These are phyloP conservation scores for Aureobasidium namibiae DNA, from an alignment of 2,329 filamentous ascomycete species.

Conservation along the genomic window DNA sequence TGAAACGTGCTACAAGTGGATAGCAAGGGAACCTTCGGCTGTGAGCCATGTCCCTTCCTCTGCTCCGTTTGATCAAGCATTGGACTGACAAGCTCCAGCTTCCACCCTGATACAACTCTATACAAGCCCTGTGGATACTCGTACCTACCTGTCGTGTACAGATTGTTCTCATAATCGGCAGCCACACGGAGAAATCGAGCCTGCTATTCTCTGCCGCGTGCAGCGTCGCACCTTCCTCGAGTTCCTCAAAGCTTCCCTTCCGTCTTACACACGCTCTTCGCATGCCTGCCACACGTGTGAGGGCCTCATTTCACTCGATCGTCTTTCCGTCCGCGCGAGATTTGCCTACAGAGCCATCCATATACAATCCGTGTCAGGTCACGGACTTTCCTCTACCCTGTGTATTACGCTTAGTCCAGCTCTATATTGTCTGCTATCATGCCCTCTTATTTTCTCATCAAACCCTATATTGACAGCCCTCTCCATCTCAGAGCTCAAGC, in stretches of 20 bases:
- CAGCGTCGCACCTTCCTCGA: not conserved
- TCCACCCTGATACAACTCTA: not conserved
- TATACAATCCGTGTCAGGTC: not conserved
- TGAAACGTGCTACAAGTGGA: conserved; percentile 1
- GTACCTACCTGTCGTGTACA: not conserved
- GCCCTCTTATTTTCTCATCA: not conserved
- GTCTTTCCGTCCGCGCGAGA: not conserved
- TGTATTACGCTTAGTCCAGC: not conserved
- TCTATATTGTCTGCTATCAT: not conserved
- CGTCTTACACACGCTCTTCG: not conserved
- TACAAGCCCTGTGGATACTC: not conserved
- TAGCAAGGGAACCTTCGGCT: not conserved
- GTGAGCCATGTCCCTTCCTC: not conserved
- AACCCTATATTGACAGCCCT: conserved; percentile 1
- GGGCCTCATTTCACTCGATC: not conserved
- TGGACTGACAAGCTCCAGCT: not conserved
- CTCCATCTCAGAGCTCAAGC: not conserved
- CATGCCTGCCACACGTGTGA: conserved; percentile 6
- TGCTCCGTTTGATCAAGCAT: not conserved
- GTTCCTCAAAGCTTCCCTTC: not conserved
- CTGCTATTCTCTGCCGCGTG: not conserved
- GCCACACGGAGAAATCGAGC: not conserved
- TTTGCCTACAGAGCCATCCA: not conserved
- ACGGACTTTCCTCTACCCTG: not conserved
- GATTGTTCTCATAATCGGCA: not conserved